These are phyloP conservation scores for Avena eriantha DNA, from an alignment of 176 grass and related monocot species.

Conservation along the genomic window DNA sequence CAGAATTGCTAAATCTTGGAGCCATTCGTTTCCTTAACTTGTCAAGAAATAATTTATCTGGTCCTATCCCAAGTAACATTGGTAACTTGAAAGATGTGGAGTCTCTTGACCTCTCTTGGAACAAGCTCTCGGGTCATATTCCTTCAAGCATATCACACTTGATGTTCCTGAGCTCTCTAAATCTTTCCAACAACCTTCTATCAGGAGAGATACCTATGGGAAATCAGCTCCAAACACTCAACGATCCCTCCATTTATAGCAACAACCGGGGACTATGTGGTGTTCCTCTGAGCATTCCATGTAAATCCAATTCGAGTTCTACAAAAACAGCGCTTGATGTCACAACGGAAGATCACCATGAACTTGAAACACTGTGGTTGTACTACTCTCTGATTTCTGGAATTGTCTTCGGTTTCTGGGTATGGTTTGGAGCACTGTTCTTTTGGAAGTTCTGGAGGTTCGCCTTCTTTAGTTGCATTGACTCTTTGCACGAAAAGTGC, in stretches of 20 bases:
- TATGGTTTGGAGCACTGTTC: not conserved
- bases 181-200: constrained; percentile 16
- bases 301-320: not conserved
- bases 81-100: not conserved
- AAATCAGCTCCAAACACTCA: constrained; percentile 33
- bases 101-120: constrained; percentile 35
- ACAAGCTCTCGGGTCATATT: constrained; percentile 31
- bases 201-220: constrained; percentile 23
- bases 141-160: constrained; percentile 27
- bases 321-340: not conserved
- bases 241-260: constrained; percentile 31
- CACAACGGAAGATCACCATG: not conserved
- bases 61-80: constrained; percentile 16
- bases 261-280: constrained; percentile 40
- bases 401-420: not conserved
- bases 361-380: not conserved
- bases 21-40: constrained; percentile 4
- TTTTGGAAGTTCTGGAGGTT: not conserved
- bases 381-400: not conserved
- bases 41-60: constrained; percentile 26
- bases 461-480: not conserved
- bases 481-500: not conserved
- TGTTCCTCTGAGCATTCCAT: not conserved
- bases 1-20: not conserved
- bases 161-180: constrained; percentile 4